phyloP scores from a whole-genome alignment of 2,329 filamentous ascomycete species.

The Talaromyces rugulosus region DNA sequence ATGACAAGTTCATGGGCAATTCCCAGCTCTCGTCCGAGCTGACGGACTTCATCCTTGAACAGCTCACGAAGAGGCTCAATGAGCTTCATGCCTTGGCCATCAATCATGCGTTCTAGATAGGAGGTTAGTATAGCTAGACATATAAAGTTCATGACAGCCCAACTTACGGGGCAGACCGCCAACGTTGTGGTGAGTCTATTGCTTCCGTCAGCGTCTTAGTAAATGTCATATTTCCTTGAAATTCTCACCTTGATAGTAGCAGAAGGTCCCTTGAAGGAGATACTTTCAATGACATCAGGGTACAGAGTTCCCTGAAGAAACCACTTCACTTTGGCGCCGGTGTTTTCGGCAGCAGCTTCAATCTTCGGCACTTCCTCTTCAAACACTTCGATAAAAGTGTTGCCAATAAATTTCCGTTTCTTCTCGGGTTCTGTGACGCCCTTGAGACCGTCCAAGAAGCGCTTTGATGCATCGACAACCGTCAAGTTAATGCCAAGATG shows the following conservation, averaged over 20 bases:
- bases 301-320: slow-evolving; percentile 86
- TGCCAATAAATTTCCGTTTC: slow-evolving; percentile 87
- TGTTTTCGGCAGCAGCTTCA: slow-evolving; percentile 64
- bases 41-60: slow-evolving; percentile 75
- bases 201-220: neutral
- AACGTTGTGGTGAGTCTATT: slow-evolving; percentile 46
- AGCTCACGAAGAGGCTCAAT: slow-evolving; percentile 76
- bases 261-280: slow-evolving; percentile 69
- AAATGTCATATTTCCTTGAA: slow-evolving; percentile 43
- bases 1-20: slow-evolving; percentile 72
- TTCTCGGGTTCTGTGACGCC: slow-evolving; percentile 77
- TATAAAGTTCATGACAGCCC: neutral
- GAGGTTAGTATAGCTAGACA: neutral
- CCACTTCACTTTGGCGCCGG: slow-evolving; percentile 74
- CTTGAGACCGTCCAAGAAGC: slow-evolving; percentile 71
- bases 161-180: slow-evolving; percentile 57
- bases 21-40: slow-evolving; percentile 64
- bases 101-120: slow-evolving; percentile 45
- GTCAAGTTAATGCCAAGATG: slow-evolving; percentile 88
- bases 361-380: slow-evolving; percentile 71
- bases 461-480: slow-evolving; percentile 72
- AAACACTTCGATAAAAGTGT: slow-evolving; percentile 71
- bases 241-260: slow-evolving; percentile 59
- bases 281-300: slow-evolving; percentile 59
- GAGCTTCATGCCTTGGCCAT: slow-evolving; percentile 42